Evolutionary conservation across 2,329 filamentous ascomycete genomes (phyloP), one percentile per base, ranked within the genome.

Genomic region (Clarireedia sp.): DNA sequence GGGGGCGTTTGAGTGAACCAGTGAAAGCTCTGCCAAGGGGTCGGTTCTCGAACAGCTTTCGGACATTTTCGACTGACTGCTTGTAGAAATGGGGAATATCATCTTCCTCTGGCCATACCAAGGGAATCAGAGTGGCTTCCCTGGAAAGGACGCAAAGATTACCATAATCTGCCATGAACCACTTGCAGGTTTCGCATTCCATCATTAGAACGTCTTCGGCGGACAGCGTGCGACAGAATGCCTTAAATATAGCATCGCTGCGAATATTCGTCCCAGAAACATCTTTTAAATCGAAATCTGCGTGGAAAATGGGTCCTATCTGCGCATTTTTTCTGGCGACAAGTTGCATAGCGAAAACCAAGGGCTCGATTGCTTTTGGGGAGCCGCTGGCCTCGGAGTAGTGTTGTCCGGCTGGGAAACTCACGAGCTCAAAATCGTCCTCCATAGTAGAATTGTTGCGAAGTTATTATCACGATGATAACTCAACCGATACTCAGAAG

Each of bases 121-220:
- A 21, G 8, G 52, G 52, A 7, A 50, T 40, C 1, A 55, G n/a
- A 21, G 16, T 45, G 16, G 46, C 52, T 16, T 44, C 19, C 0
- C 24, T 9, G 1, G 46, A 44, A 19, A 55, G 26, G 23, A 6
- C 33, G 38, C 52, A 55, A 19, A 55, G 52, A 26, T 55, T 26
- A 2, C 52, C 46, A 4, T 36, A 44, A 2, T 43, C 23, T 55
- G 16, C 17, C 16, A 50, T 44, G 16, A 55, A 55, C 0, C 9
- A 21, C 19, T 50, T 48, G 37, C 52, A 55, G 24, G 43, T 50
- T 7, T 44, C 46, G 52, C 52, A 55, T 12, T 37, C 17, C 21
- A 44, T 41, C 19, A 14, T 55, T 1, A 12, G 10, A 12, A 5
- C 37, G 26, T 41, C 46, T n/a, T 50, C 17, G 19, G n/a, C 16